Evolutionary conservation across 441 rosid species (phyloP), one percentile per base, ranked within the genome.

Genomic region (Gossypium schwendimanii): DNA sequence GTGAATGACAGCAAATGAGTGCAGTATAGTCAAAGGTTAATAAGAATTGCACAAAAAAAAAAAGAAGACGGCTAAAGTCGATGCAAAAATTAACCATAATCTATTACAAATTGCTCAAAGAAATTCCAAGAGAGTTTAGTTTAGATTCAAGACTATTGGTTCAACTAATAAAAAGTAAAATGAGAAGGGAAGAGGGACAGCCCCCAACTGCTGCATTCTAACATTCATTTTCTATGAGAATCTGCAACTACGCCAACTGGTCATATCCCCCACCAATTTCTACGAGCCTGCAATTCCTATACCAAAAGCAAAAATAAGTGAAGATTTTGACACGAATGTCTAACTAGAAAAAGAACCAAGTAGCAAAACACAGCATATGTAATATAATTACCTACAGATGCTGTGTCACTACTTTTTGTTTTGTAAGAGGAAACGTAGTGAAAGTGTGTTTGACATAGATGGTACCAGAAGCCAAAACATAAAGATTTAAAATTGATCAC

Each of bases 241-340:
- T 49, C 50, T 74, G 49, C 52, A 31, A 52, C 57, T 54, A 20
- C 24, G 10, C 60, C 26, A 55, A 9, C 26, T 21, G 26, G 11
- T 36, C 26, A 73, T 53, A 63, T 76, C 67, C 66, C 11, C 62
- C 52, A 15, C 41, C 28, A 18, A 6, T 47, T 36, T 55, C 50
- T 52, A 73, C 24, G 0, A n/a, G 47, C 76, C 81, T 82, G 80
- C 77, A 73, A 58, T 57, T 58, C 18, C 39, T 21, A 47, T 26
- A 59, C 17, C 45, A 4, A 33, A 24, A 36, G 41, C 41, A 36
- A 36, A 36, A 36, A 36, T 36, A 36, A 36, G 41, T 36, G 9
- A 6, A 36, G 41, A 36, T 36, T 36, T 36, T 7, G 9, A 36
- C 41, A 36, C 9, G 41, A 36, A 36, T 7, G 41, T 36, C 41